Evolutionary conservation across 2,329 filamentous ascomycete species (phyloP).

Genomic region (Talaromyces sp.): DNA sequence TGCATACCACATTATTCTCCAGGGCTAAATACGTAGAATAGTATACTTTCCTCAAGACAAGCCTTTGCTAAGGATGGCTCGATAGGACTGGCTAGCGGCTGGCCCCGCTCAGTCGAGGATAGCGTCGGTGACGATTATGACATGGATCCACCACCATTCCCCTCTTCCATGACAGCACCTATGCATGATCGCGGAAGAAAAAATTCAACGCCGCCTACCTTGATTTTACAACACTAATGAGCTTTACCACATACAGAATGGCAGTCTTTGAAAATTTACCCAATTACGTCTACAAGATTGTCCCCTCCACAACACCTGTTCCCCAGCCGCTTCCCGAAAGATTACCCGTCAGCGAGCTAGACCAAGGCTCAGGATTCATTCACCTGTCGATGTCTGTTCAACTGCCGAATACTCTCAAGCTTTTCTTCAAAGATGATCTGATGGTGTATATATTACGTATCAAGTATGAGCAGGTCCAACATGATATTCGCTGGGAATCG

Average conservation of each 20-base stretch:
- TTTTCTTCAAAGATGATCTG: conserved; percentile 42
- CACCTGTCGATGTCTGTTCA: conserved; percentile 43
- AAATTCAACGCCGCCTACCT: no score
- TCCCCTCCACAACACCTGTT: conserved; percentile 38
- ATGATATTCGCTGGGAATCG: conserved; percentile 40
- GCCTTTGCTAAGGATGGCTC: no score
- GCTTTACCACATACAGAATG: conserved; percentile 12
- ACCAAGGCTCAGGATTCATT: conserved; percentile 40
- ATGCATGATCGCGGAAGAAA: no score
- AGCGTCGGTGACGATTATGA: conserved; percentile 12
- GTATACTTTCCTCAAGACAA: no score
- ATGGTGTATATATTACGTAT: conserved; percentile 43
- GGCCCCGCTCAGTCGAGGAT: conserved; percentile 16
- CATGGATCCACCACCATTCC: background rate
- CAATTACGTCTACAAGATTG: conserved; percentile 42
- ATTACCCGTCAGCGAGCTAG: conserved; percentile 41
- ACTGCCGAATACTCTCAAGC: conserved; percentile 41
- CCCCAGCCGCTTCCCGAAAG: conserved; percentile 40
- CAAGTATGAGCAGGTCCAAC: conserved; percentile 31
- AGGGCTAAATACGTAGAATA: no score
- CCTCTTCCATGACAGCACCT: no score
- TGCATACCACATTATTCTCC: no score
- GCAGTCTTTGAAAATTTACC: conserved; percentile 23
- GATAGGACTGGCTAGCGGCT: conserved; percentile 3
- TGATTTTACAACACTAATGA: no score